Evolutionary conservation across 2,329 filamentous ascomycete species (phyloP).

Genomic region (Biscogniauxia marginata): DNA sequence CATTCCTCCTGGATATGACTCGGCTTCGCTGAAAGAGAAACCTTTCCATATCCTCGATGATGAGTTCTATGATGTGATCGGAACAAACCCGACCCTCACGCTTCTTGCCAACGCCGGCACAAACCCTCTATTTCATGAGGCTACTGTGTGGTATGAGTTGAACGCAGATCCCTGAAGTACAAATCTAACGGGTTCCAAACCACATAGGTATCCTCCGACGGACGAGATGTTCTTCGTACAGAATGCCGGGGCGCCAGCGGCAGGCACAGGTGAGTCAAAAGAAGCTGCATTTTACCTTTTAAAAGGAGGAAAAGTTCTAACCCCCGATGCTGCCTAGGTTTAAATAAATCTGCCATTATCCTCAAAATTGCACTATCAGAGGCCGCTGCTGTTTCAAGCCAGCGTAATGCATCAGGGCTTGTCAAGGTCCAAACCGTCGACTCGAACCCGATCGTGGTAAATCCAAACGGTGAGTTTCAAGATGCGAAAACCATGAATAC

Average conservation of each 20-base stretch:
- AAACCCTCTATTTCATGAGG: constrained; percentile 55
- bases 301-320: background rate
- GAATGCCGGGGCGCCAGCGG: constrained; percentile 45
- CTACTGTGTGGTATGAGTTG: constrained; percentile 48
- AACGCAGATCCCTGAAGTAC: constrained; percentile 1
- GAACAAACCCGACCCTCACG: constrained; percentile 47
- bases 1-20: constrained; percentile 42
- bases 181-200: background rate
- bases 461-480: constrained; percentile 45
- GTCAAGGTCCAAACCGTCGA: constrained; percentile 43
- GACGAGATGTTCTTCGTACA: constrained; percentile 56
- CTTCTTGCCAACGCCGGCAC: constrained; percentile 44
- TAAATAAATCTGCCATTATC: constrained; percentile 50
- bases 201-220: constrained; percentile 42
- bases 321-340: constrained; percentile 25
- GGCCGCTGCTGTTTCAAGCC: constrained; percentile 38
- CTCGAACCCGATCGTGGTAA: constrained; percentile 44
- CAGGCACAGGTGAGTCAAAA: constrained; percentile 40
- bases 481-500: background rate
- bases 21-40: constrained; percentile 37
- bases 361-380: constrained; percentile 48
- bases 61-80: constrained; percentile 51
- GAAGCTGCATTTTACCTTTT: background rate
- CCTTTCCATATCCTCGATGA: constrained; percentile 49
- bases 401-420: constrained; percentile 37